Base-by-base conservation (phyloP, 78 protist species). In the Dictyostelium intermedium region DNA sequence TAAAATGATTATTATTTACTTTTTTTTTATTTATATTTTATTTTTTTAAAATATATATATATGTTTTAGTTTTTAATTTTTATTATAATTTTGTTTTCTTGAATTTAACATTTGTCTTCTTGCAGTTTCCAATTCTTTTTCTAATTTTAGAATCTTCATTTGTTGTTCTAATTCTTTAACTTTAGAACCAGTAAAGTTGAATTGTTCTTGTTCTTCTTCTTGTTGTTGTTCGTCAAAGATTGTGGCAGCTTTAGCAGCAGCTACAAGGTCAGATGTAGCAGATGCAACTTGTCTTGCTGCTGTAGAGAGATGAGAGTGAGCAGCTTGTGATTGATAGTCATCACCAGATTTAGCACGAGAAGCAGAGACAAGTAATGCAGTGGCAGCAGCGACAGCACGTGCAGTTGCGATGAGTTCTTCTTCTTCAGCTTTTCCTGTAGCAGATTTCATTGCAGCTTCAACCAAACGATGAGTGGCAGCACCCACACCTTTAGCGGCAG, bases 311-410 rank as follows among this genome's bases (percentile, higher is more conserved):
- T 16, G 32, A 3, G 50, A 13, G 27, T 95, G 96, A 10, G 94
- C 94, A 16, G 87, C 13, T 72, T 93, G 80, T 4, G 89, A 79
- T 66, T 74, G 83, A 41, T 82, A 76, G 9, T 91, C 96, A 30
- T 82, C 95, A 20, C 95, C 97, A 77, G 92, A 77, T 85, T 96
- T 96, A 53, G 95, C 97, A 37, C 93, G 77, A 5, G 96, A 96
- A 23, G 97, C 97, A 61, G 91, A 47, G 0, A 96, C 97, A 0
- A 96, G 80, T 30, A 73, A 87, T 1, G 97, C 96, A 3, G 97
- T 96, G 1, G 93, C 85, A 16, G 93, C 93, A 3, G 92, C 97
- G 0, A 96, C 97, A 32, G 56, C 82, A 32, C 92, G 23, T 5
- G 97, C 97, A 16, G 95, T 91, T 11, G 91, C 96, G 13, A 85